phyloP scores from a whole-genome alignment of 2,329 filamentous ascomycete species.

The Onygenales sp. region DNA sequence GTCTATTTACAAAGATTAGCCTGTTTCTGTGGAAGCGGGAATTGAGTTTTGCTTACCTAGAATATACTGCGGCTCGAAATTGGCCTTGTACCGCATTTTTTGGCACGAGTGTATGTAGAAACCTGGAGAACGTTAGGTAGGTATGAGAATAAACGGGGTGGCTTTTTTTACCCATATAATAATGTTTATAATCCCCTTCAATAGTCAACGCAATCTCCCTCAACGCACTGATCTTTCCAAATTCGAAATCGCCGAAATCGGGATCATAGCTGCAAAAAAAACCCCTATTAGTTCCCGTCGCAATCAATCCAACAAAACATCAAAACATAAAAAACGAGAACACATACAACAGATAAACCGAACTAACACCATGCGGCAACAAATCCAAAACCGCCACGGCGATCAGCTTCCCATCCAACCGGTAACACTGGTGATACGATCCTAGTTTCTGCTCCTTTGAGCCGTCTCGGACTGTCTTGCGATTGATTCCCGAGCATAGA shows the following conservation, averaged over 20 bases:
- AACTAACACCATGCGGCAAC: constrained; percentile 38
- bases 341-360: constrained; percentile 41
- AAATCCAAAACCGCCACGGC: constrained; percentile 41
- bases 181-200: constrained; percentile 49
- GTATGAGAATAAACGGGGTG: neutral
- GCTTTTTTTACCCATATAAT: constrained; percentile 50
- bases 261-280: constrained; percentile 43
- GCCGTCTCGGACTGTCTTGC: constrained; percentile 24
- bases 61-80: constrained; percentile 39
- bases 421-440: constrained; percentile 43
- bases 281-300: neutral
- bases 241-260: constrained; percentile 50
- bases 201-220: constrained; percentile 48
- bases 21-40: neutral
- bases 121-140: constrained; percentile 25
- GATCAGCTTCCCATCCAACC: constrained; percentile 39
- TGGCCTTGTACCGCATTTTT: constrained; percentile 44
- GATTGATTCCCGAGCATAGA: constrained; percentile 37
- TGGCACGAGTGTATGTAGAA: constrained; percentile 53
- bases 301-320: too few relatives aligned
- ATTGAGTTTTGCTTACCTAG: constrained; percentile 28
- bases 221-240: constrained; percentile 54
- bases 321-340: neutral
- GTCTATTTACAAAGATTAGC: constrained; percentile 22
- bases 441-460: constrained; percentile 35